A percentile compares a stretch with the other conserved stretches of the same genome.
phyloP scores from a whole-genome alignment of 2,329 filamentous ascomycete species.

The Alternaria ventricosa region DNA sequence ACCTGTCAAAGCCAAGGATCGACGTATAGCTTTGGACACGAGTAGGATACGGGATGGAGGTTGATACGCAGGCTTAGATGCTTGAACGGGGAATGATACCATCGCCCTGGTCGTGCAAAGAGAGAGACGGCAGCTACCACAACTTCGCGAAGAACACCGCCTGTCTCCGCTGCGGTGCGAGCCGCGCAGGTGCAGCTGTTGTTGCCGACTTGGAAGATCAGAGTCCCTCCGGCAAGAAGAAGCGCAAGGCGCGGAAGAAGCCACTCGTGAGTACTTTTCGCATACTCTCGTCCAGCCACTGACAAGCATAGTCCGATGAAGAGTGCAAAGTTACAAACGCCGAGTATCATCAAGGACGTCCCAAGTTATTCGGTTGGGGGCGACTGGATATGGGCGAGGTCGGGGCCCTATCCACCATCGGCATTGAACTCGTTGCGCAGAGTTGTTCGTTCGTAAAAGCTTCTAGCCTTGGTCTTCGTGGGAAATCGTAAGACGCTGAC shows the following conservation, averaged over 20 bases:
- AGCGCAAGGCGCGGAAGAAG: conserved; percentile 38
- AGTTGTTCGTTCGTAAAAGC: neutral
- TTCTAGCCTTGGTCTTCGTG: neutral
- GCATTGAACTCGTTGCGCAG: neutral
- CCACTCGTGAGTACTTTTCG: conserved; percentile 27
- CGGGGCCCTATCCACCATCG: neutral
- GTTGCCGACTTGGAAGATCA: conserved; percentile 71
- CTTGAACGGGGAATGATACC: conserved; percentile 5
- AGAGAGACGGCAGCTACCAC: conserved; percentile 56
- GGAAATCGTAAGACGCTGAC: neutral
- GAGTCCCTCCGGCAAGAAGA: conserved; percentile 34
- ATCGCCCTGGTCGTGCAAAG: neutral
- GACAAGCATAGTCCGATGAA: conserved; percentile 37
- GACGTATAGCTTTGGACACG: neutral
- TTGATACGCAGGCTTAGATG: neutral
- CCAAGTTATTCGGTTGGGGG: neutral
- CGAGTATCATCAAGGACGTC: neutral
- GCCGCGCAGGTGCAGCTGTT: conserved; percentile 89
- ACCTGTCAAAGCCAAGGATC: neutral
- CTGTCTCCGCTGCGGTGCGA: conserved; percentile 94
- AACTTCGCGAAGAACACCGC: conserved; percentile 99
- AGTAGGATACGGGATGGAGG: neutral
- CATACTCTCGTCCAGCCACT: neutral
- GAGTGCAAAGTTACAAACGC: neutral
- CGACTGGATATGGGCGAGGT: conserved; percentile 1